Evolutionary conservation across 1,139 yeast genomes (phyloP), one percentile per base, ranked within the genome.

Genomic region (Saccharomyces pastorianus): DNA sequence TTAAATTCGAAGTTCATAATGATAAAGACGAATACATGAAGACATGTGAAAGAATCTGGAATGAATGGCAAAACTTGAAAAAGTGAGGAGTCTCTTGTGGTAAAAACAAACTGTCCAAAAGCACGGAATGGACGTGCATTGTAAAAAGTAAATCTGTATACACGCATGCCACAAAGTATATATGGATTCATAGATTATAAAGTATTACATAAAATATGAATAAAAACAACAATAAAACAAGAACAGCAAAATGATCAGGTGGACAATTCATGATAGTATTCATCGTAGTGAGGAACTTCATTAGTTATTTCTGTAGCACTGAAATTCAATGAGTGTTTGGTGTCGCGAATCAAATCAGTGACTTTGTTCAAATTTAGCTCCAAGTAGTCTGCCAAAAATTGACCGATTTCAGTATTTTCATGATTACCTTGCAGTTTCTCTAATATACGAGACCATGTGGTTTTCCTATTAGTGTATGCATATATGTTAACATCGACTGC

Each of bases 401-500:
- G 67, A 4, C 96, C 96, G 59, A 89, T 80, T 60, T 88, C 96
- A 50, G 77, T 87, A 71, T 90, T 90, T 70, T 90, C 96, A 65
- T 82, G 88, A 68, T 84, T 84, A 3, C 96, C 96, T 31, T 79
- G 78, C 55, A 89, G 73, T 5, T 80, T 76, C 34, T 75, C 71
- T 55, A 75, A 72, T 34, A 84, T 67, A 56, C 8, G 13, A 11
- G 73, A 61, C 62, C 71, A 70, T 44, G 81, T 73, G 1, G 68
- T 60, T 28, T 74, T 74, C 49, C 77, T 78, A 61, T 83, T 84
- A 20, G 89, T 77, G 63, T 82, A 79, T 0, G 83, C 93, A 67
- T 88, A 89, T 51, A 88, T 83, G 64, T 88, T 88, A 34, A 89
- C 96, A 69, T 89, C 96, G 13, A 88, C 96, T 0, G 95, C 95